Evolutionary conservation across 805 yeast genomes (phyloP).

Genomic region (Candida peoriensis): DNA sequence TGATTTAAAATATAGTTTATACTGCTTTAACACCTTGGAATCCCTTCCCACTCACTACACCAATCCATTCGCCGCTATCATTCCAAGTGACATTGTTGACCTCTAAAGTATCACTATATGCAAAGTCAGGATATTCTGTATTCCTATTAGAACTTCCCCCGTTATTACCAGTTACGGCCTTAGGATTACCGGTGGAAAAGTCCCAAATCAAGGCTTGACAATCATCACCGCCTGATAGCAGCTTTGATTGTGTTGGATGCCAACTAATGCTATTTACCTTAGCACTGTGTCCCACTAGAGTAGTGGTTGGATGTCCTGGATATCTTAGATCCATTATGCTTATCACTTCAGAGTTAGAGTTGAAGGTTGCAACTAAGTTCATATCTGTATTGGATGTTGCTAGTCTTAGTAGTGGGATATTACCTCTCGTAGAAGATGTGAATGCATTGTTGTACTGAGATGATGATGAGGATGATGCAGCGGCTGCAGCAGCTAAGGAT

Average conservation of each 20-base stretch:
- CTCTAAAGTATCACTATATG: slow-evolving; percentile 62
- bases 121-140: slow-evolving; percentile 33
- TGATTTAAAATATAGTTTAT: background rate
- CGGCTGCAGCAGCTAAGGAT: background rate
- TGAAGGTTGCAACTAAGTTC: slow-evolving; percentile 79
- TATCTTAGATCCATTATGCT: slow-evolving; percentile 77
- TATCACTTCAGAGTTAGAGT: slow-evolving; percentile 60
- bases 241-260: slow-evolving; percentile 70
- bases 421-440: slow-evolving; percentile 6
- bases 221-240: slow-evolving; percentile 66
- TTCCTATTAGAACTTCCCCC: background rate
- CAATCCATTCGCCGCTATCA: slow-evolving; percentile 74
- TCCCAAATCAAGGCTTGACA: slow-evolving; percentile 74
- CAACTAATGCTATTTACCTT: slow-evolving; percentile 72
- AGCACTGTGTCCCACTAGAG: slow-evolving; percentile 61
- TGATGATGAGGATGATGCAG: no score
- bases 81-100: slow-evolving; percentile 77
- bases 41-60: slow-evolving; percentile 40
- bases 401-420: slow-evolving; percentile 55
- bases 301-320: slow-evolving; percentile 78
- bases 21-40: slow-evolving; percentile 31
- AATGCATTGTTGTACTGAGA: no score
- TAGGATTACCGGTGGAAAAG: slow-evolving; percentile 20
- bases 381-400: slow-evolving; percentile 77
- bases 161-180: background rate